Percentiles rank a stretch among this genome's conserved stretches.
These are phyloP conservation scores for Stromatinia cepivora DNA, from an alignment of 2,329 filamentous ascomycete genomes.

Conservation along the genomic window DNA sequence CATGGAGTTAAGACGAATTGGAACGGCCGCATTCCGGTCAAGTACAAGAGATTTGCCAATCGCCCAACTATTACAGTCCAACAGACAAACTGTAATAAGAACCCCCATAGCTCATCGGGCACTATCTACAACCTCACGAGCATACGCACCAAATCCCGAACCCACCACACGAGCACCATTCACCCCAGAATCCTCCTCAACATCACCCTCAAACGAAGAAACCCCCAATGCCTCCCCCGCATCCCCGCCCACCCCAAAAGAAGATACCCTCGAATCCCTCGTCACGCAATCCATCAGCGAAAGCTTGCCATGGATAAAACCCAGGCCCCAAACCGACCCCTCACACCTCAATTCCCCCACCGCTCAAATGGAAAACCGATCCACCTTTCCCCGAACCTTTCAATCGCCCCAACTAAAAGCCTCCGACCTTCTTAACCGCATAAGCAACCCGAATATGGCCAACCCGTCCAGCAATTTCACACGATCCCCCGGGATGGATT, in stretches of 20 bases:
- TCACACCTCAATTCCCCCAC: background rate
- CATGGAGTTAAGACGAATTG: conserved; percentile 42
- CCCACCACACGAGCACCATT: conserved; percentile 14
- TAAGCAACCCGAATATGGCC: background rate
- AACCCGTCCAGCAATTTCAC: background rate
- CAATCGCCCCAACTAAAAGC: background rate
- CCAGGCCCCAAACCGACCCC: background rate
- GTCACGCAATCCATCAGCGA: conserved; percentile 1
- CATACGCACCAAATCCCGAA: background rate
- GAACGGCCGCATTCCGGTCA: conserved; percentile 4
- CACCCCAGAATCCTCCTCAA: background rate
- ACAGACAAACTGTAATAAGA: background rate
- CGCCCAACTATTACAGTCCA: background rate
- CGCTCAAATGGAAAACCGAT: conserved; percentile 4
- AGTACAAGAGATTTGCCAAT: conserved; percentile 7
- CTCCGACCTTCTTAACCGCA: background rate
- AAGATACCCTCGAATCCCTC: conserved; percentile 19
- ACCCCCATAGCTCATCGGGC: conserved; percentile 1
- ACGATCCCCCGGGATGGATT: background rate
- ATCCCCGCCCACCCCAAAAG: conserved; percentile 18
- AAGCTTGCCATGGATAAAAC: background rate
- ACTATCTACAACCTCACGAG: conserved; percentile 16
- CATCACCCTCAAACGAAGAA: background rate
- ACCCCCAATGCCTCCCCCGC: background rate
- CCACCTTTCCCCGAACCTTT: background rate